These are phyloP conservation scores for Ophiocytium majus DNA, from an alignment of 352 stramenopile species.

Conservation along the genomic window DNA sequence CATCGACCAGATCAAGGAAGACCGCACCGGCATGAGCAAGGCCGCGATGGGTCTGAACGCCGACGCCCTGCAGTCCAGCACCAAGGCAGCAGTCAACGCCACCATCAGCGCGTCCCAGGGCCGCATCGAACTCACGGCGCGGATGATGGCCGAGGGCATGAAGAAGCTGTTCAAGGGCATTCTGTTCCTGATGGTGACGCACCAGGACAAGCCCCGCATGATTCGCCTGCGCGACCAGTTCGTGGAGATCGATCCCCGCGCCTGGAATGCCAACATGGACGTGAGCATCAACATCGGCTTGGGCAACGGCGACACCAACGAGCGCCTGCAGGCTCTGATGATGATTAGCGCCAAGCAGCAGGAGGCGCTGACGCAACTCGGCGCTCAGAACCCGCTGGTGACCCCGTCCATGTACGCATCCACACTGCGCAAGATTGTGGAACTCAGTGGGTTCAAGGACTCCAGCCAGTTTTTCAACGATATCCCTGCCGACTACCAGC, in stretches of 20 bases:
- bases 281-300: neutral
- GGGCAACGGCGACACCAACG: neutral
- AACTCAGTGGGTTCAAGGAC: neutral
- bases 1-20: neutral
- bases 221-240: neutral
- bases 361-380: neutral
- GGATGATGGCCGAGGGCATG: neutral
- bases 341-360: neutral
- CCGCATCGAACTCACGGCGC: neutral
- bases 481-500: neutral
- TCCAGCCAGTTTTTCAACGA: neutral
- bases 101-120: neutral
- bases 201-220: neutral
- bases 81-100: neutral
- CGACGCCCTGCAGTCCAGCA: neutral
- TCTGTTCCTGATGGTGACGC: neutral
- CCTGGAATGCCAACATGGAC: neutral
- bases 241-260: neutral
- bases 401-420: neutral
- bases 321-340: neutral
- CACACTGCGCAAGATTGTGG: neutral
- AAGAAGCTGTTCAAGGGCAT: neutral
- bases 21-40: neutral
- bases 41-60: neutral
- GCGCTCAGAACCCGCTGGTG: neutral